Conservation (phyloP, 73 alveolate species). For the Paramecium octaurelia region DNA sequence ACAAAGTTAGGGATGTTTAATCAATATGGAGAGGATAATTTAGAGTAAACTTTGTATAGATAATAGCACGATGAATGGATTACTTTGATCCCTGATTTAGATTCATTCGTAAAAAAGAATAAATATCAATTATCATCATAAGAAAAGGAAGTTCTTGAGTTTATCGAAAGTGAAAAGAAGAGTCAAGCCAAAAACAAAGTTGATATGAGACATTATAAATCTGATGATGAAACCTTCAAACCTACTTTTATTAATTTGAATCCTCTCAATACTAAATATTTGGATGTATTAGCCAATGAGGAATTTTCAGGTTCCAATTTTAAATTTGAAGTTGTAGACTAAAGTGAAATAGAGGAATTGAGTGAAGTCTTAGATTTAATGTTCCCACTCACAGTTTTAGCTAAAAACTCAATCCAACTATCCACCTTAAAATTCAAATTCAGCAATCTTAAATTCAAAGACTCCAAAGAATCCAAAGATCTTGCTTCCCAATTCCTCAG, state of each 20-base stretch:
- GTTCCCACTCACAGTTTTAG: neutral
- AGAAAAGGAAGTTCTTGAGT: neutral
- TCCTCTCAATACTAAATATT: neutral
- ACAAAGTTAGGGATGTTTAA: neutral
- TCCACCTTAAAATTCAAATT: neutral
- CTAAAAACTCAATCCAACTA: neutral
- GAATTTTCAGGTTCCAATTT: constrained; percentile 27
- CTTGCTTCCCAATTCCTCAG: neutral
- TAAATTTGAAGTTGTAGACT: neutral
- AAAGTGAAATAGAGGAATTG: neutral
- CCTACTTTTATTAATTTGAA: constrained; percentile 21
- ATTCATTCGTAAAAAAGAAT: neutral
- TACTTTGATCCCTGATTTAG: neutral
- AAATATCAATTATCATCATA: neutral
- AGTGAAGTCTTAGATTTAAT: constrained; percentile 26
- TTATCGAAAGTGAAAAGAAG: neutral
- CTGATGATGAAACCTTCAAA: neutral
- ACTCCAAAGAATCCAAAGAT: constrained; percentile 3
- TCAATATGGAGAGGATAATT: neutral
- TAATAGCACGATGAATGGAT: neutral
- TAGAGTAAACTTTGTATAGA: neutral
- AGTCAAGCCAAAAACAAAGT: neutral
- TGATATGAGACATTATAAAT: constrained; percentile 19
- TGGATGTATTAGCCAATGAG: constrained; percentile 14
- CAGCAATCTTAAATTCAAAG: neutral